These are phyloP conservation scores for Penicillium sp. DNA, from an alignment of 2,329 filamentous ascomycete genomes.

Conservation along the genomic window DNA sequence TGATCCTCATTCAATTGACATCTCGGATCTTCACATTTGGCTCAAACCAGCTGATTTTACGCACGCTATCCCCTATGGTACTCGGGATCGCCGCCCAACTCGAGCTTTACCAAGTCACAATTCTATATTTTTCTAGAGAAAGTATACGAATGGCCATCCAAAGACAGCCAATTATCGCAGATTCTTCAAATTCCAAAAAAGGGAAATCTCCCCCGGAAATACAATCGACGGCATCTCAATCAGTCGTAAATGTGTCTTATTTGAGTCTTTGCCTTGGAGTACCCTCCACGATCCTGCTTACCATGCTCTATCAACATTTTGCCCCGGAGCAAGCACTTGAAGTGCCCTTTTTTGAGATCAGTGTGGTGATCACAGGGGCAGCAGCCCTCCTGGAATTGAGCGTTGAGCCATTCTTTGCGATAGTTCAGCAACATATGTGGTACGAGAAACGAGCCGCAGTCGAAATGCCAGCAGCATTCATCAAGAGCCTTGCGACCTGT, in stretches of 20 bases:
- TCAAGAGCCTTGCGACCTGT: conserved; percentile 75
- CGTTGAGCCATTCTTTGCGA: conserved; percentile 84
- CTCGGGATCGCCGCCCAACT: conserved; percentile 86
- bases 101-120: conserved; percentile 86
- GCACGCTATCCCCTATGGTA: conserved; percentile 79
- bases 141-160: conserved; percentile 89
- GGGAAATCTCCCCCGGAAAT: conserved; percentile 13
- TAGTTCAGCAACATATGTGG: conserved; percentile 76
- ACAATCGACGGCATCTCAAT: conserved; percentile 54
- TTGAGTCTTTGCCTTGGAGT: conserved; percentile 70
- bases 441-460: conserved; percentile 79
- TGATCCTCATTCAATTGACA: conserved; percentile 82
- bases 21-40: conserved; percentile 88
- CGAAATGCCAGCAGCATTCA: conserved; percentile 77
- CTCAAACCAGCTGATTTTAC: conserved; percentile 87
- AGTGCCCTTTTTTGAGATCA: conserved; percentile 64
- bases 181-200: conserved; percentile 14
- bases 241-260: conserved; percentile 85
- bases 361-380: conserved; percentile 55
- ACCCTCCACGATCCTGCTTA: conserved; percentile 63
- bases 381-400: conserved; percentile 72
- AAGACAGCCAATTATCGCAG: conserved; percentile 55
- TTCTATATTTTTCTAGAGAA: conserved; percentile 93
- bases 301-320: conserved; percentile 64
- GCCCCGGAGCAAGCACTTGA: conserved; percentile 50